Percentiles rank a stretch among this genome's conserved stretches.
phyloP scores from a whole-genome alignment of 179 eudicot species.

The Silene coronaria region DNA sequence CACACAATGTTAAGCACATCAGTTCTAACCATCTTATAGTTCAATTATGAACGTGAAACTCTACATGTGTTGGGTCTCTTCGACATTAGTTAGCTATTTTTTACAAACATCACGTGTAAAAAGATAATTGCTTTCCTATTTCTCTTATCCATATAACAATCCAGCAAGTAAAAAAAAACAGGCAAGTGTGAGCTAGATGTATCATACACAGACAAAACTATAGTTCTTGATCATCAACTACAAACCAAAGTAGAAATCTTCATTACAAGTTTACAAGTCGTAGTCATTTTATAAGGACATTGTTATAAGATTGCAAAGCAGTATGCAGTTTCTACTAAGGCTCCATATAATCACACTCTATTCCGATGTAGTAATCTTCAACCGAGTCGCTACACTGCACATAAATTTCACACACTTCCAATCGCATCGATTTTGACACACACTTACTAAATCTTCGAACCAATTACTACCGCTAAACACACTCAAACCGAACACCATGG shows the following conservation, averaged over 20 bases:
- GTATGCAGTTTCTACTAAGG: not conserved
- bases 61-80: not conserved
- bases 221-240: too few relatives aligned
- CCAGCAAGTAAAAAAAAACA: not conserved
- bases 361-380: not conserved
- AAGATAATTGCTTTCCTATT: too few relatives aligned
- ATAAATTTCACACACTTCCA: too few relatives aligned
- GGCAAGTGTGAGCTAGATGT: not conserved
- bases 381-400: too few relatives aligned
- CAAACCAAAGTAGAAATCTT: not conserved
- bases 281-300: too few relatives aligned
- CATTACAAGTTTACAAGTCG: not conserved
- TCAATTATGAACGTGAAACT: not conserved
- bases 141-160: not conserved
- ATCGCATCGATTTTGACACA: too few relatives aligned
- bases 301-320: not conserved
- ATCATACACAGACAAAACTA: not conserved
- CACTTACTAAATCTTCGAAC: too few relatives aligned
- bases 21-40: not conserved
- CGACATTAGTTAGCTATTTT: not conserved
- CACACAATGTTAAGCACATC: too few relatives aligned
- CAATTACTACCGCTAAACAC: not conserved
- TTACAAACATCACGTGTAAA: not conserved
- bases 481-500: not conserved
- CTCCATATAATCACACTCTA: not conserved